Percentiles rank a stretch among this genome's conserved stretches.
phyloP scores from a whole-genome alignment of 768 basidiomycete genomes.

The Panellus pusillus region DNA sequence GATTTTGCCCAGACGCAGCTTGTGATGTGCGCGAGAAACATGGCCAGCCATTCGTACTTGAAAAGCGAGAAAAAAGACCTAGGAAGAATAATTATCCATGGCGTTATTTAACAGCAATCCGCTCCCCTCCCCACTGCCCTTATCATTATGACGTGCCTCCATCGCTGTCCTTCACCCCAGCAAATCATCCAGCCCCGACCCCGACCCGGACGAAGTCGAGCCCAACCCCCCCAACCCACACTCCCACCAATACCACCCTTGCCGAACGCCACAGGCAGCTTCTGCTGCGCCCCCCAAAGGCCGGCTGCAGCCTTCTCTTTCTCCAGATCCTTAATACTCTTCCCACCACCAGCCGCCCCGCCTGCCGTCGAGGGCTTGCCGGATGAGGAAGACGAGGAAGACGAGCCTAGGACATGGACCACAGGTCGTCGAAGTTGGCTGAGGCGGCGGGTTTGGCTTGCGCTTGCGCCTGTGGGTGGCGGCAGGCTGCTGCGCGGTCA shows the following conservation, averaged over 20 bases:
- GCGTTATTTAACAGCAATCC: not conserved
- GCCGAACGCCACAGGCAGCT: constrained; percentile 10
- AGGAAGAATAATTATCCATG: not conserved
- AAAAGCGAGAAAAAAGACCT: not conserved
- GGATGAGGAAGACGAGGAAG: too few relatives aligned
- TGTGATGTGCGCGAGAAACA: not conserved
- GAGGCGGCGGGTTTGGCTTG: constrained; percentile 22
- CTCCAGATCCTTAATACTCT: constrained; percentile 88
- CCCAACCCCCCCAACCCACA: not conserved
- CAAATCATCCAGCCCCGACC: constrained; percentile 10
- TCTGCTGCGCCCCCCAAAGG: constrained; percentile 62
- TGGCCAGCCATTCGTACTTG: not conserved
- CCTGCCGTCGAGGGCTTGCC: constrained; percentile 32
- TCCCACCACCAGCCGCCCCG: constrained; percentile 35
- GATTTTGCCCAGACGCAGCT: too few relatives aligned
- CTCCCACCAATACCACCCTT: constrained; percentile 14
- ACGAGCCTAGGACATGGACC: constrained; percentile 77
- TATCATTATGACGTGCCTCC: too few relatives aligned
- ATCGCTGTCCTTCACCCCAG: constrained; percentile 4
- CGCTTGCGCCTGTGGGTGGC: constrained; percentile 13
- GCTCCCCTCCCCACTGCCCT: too few relatives aligned
- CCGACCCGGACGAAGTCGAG: constrained; percentile 9
- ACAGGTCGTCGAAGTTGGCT: constrained; percentile 85
- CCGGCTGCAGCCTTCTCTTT: constrained; percentile 81
- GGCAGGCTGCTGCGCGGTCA: not conserved